Evolutionary conservation across 2,329 filamentous ascomycete genomes (phyloP).

Genomic region (Aspergillus persii): DNA sequence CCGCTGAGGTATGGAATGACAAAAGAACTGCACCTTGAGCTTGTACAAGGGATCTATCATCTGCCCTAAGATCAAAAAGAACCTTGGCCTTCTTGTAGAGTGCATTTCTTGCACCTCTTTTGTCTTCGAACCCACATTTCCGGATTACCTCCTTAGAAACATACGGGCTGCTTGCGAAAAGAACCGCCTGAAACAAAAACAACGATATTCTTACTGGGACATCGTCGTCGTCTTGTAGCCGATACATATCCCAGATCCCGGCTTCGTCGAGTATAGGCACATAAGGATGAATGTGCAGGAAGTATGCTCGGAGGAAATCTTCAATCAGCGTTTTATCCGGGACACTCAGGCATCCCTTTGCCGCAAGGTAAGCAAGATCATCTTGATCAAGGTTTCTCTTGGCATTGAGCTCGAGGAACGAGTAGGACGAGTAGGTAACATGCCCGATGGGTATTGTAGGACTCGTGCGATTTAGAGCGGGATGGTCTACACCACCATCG

Average conservation of each 20-base stretch:
- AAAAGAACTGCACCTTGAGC: conserved; percentile 33
- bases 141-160: conserved; percentile 48
- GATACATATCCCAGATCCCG: conserved; percentile 43
- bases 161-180: conserved; percentile 35
- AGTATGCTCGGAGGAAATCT: conserved; percentile 46
- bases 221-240: not conserved
- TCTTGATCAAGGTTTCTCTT: conserved; percentile 32
- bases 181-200: conserved; percentile 31
- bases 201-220: conserved; percentile 23
- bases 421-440: conserved; percentile 11
- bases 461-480: not conserved
- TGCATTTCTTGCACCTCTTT: conserved; percentile 45
- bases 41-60: conserved; percentile 23
- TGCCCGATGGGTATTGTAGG: conserved; percentile 5
- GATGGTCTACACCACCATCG: not conserved
- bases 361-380: conserved; percentile 49
- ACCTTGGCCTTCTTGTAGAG: conserved; percentile 47
- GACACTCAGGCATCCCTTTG: conserved; percentile 48
- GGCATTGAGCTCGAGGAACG: conserved; percentile 21
- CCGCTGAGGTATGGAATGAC: conserved; percentile 40
- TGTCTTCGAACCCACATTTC: conserved; percentile 41
- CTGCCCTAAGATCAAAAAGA: conserved; percentile 30
- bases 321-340: conserved; percentile 44
- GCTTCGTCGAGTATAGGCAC: conserved; percentile 39
- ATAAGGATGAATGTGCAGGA: conserved; percentile 30